A percentile compares a stretch with the other conserved stretches of the same genome.
Conservation (phyloP, 208 protist genomes). For the Phytomonas sp. region DNA sequence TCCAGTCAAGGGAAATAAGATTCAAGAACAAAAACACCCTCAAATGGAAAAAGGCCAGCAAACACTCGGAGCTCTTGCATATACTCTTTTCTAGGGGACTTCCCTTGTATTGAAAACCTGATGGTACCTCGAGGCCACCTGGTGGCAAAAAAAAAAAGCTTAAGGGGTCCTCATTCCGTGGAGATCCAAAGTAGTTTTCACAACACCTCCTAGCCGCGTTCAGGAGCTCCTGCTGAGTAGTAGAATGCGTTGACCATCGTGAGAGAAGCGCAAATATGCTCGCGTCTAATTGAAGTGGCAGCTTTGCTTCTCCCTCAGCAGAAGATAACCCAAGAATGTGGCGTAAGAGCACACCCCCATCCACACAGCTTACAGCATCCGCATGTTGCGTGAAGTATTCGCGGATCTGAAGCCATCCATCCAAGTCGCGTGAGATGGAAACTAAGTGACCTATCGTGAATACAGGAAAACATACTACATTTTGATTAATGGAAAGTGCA, state of each 20-base stretch:
- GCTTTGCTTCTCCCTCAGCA: not conserved
- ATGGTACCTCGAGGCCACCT: not conserved
- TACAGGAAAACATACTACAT: not conserved
- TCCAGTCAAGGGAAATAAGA: not conserved
- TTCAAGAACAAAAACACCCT: conserved; percentile 1
- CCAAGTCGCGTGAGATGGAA: not conserved
- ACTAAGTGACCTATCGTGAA: not conserved
- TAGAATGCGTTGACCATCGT: not conserved
- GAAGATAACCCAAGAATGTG: conserved; percentile 1
- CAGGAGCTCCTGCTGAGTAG: not conserved
- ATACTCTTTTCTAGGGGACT: not conserved
- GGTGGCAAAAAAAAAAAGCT: not conserved
- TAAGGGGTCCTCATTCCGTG: not conserved
- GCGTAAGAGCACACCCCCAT: not conserved
- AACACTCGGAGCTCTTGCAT: not conserved
- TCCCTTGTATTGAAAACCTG: not conserved
- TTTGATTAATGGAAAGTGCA: not conserved
- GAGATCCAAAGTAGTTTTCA: not conserved
- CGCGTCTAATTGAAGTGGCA: not conserved
- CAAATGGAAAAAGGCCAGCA: not conserved
- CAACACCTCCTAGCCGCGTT: not conserved
- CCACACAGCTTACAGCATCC: not conserved
- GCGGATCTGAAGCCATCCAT: not conserved
- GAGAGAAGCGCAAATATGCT: not conserved
- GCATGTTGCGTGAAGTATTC: not conserved